Percentiles rank a stretch among this genome's conserved stretches.
Conservation (phyloP, 208 protist species). For the Wallacemonas sp. region DNA sequence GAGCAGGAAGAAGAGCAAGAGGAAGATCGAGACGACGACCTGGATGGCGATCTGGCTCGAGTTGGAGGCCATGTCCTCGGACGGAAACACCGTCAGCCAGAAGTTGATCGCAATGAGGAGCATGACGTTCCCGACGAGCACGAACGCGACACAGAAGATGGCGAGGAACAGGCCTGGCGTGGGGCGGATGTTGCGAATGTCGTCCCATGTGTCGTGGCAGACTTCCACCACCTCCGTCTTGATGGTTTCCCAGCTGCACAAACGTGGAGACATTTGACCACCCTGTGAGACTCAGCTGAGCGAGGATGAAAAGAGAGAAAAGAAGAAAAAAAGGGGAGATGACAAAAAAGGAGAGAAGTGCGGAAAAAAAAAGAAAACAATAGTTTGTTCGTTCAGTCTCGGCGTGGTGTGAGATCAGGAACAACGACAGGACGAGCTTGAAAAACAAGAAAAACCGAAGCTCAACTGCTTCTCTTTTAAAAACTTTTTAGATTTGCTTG, state of each 20-base stretch:
- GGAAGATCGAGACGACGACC: constrained; percentile 55
- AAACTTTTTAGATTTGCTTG: too few species aligned
- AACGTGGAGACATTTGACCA: background rate
- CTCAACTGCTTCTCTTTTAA: too few species aligned
- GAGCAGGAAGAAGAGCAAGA: constrained; percentile 51
- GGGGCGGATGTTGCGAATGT: constrained; percentile 32
- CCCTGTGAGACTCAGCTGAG: too few species aligned
- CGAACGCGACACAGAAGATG: constrained; percentile 58
- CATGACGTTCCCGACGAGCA: constrained; percentile 81
- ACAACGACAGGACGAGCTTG: background rate
- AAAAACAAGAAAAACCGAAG: background rate
- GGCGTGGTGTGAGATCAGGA: too few species aligned
- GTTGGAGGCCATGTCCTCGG: constrained; percentile 32
- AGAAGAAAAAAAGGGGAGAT: background rate
- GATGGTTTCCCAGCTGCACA: constrained; percentile 19
- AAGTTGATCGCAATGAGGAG: constrained; percentile 79
- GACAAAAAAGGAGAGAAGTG: background rate
- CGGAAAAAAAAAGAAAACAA: constrained; percentile 15
- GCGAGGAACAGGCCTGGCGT: constrained; percentile 53
- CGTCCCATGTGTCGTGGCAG: constrained; percentile 23
- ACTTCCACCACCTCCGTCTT: constrained; percentile 27
- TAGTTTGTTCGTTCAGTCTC: background rate
- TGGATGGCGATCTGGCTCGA: constrained; percentile 74
- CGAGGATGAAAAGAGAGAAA: constrained; percentile 4
- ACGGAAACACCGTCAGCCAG: constrained; percentile 61